phyloP scores from a whole-genome alignment of 1,284 basidiomycete genomes.

The Polyporus tsugae region DNA sequence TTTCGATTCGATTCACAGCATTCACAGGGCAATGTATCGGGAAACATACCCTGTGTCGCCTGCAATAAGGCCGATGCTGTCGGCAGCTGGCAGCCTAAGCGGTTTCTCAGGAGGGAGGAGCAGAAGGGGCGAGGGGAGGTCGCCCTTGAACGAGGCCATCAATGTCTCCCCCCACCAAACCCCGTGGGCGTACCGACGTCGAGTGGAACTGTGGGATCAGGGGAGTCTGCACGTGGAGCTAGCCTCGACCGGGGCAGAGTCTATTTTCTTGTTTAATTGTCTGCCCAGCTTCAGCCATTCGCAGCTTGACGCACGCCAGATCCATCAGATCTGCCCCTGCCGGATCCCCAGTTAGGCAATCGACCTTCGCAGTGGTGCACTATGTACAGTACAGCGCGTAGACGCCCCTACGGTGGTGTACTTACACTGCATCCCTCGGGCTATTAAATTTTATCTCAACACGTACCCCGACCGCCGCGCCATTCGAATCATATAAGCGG shows the following conservation, averaged over 20 bases:
- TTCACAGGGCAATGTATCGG: slow-evolving; percentile 26
- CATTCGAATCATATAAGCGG: background rate
- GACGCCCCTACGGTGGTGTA: background rate
- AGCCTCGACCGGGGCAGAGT: slow-evolving; percentile 15
- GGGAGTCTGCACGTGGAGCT: background rate
- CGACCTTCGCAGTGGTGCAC: background rate
- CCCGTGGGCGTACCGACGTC: background rate
- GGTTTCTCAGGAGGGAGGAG: background rate
- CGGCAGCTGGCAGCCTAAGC: slow-evolving; percentile 9
- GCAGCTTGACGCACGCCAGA: slow-evolving; percentile 17
- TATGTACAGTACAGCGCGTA: background rate
- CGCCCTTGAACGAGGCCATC: slow-evolving; percentile 11
- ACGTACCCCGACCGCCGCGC: background rate
- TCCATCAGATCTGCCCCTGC: slow-evolving; percentile 16
- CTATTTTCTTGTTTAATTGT: slow-evolving; percentile 22
- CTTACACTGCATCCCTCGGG: slow-evolving; percentile 1
- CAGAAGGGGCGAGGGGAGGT: background rate
- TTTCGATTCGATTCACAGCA: slow-evolving; percentile 19
- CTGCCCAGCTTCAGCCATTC: background rate
- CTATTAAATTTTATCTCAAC: background rate
- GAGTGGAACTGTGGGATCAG: background rate
- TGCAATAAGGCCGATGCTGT: slow-evolving; percentile 18
- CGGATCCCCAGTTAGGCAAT: slow-evolving; percentile 24
- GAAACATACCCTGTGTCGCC: slow-evolving; percentile 15
- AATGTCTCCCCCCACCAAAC: background rate